These are phyloP conservation scores for Ogataea saltuana DNA, from an alignment of 805 yeast genomes.

Conservation along the genomic window DNA sequence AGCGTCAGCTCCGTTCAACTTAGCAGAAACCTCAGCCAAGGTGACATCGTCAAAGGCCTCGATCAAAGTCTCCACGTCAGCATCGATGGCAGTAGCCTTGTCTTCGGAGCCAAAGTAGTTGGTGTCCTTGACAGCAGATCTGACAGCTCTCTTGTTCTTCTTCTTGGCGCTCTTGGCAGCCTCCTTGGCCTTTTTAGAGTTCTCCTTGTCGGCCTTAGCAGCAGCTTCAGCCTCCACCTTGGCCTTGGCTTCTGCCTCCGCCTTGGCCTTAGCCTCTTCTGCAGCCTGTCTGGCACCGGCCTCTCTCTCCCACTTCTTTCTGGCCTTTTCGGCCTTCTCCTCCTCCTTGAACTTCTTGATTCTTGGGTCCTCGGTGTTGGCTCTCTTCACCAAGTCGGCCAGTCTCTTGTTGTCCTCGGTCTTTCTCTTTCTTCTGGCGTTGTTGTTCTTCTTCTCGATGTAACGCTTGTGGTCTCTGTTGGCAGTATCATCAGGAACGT, in stretches of 20 bases:
- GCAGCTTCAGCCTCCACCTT: slow-evolving; percentile 76
- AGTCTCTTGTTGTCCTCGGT: slow-evolving; percentile 94
- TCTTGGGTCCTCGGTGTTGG: slow-evolving; percentile 90
- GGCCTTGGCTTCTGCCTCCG: slow-evolving; percentile 85
- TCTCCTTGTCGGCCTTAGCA: slow-evolving; percentile 58
- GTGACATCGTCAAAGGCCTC: slow-evolving; percentile 79
- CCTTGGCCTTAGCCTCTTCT: slow-evolving; percentile 81
- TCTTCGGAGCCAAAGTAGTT: slow-evolving; percentile 81
- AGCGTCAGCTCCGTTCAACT: slow-evolving; percentile 59
- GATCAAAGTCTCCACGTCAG: slow-evolving; percentile 76
- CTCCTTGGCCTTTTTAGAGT: slow-evolving; percentile 82
- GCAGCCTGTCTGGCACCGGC: slow-evolving; percentile 98
- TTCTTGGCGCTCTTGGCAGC: slow-evolving; percentile 96
- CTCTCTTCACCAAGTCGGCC: slow-evolving; percentile 83
- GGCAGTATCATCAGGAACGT: slow-evolving; percentile 97
- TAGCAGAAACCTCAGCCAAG: slow-evolving; percentile 71
- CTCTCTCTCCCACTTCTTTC: slow-evolving; percentile 95
- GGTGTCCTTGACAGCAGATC: slow-evolving; percentile 79
- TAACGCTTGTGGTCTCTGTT: slow-evolving; percentile 99
- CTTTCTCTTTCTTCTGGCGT: slow-evolving; percentile 96
- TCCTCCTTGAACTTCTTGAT: slow-evolving; percentile 89
- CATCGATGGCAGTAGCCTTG: slow-evolving; percentile 66
- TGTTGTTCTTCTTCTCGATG: slow-evolving; percentile 95
- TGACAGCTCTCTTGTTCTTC: slow-evolving; percentile 64
- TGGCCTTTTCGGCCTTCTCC: slow-evolving; percentile 93